Base-by-base conservation (phyloP, 2,329 filamentous ascomycete species). In the Lecanosticta acicola region DNA sequence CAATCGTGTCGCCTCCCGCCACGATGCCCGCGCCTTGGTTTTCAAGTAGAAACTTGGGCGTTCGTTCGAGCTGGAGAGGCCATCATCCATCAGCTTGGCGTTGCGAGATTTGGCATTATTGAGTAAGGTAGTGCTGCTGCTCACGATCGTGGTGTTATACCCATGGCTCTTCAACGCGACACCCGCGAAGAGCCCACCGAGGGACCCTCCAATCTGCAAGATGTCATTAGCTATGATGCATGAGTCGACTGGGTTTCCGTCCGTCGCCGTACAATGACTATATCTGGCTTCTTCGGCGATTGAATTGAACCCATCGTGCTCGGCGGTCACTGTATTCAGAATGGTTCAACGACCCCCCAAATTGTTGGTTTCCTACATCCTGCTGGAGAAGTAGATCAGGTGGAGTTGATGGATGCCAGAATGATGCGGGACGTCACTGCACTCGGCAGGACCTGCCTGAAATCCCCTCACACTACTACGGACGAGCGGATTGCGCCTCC, bases 11-110 rank as follows among this genome's bases (percentile, higher is more conserved):
- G 20, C 69, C 69, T 0, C 70, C 69, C 2, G 70, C 69, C 0
- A 73, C 70, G 21, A 74, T 71, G 2, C 71, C 71, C 2, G 71
- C 71, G 3, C 71, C 70, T 55, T 73, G 70, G 49, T 72, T 68
- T 44, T 72, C 69, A 2, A 74, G 59, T n/a, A 73, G 53, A 38
- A 57, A 56, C 3, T 58, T 60, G 1, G 66, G 60, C 39, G 68
- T 71, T 11, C 72, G 59, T 51, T 74, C 70, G 1, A 74, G 61
- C 24, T 51, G 44, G 2, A 41, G 47, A 2, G 50, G 43, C 46
- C 9, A 8, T 9, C n/a, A 34, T n/a, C n/a, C 5, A 16, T 34
- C 35, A 35, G 35, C 24, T 29, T 29, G 26, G 24, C 13, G 13
- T 3, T 13, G 24, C 43, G 29, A 47, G 42, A n/a, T 33, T 16